Evolutionary conservation across 306 rosid species (phyloP).

Genomic region (Ochetophila trinervis): DNA sequence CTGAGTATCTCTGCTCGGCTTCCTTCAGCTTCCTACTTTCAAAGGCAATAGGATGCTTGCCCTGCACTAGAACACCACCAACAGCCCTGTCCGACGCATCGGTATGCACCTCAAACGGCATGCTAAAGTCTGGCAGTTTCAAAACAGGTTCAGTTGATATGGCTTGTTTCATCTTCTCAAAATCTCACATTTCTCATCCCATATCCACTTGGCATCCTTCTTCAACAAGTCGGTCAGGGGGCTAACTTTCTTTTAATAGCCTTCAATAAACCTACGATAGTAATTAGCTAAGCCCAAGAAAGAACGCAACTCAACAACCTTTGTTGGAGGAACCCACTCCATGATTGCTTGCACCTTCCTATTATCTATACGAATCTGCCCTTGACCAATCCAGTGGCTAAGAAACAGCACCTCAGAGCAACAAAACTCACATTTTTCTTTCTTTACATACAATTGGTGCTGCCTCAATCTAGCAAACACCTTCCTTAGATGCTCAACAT

Average conservation of each 20-base stretch:
- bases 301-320: too few species aligned
- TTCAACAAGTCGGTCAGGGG: neutral
- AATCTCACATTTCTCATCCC: neutral
- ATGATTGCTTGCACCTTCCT: too few species aligned
- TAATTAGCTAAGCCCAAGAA: too few species aligned
- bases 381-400: too few species aligned
- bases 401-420: too few species aligned
- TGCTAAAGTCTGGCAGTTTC: neutral
- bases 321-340: too few species aligned
- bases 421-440: neutral
- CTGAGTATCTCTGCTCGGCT: neutral
- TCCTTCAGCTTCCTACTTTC: conserved; percentile 10
- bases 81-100: neutral
- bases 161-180: neutral
- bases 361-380: too few species aligned
- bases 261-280: neutral
- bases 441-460: conserved; percentile 1
- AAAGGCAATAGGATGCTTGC: neutral
- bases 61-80: neutral
- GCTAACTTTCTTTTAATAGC: neutral
- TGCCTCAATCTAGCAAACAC: neutral
- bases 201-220: neutral
- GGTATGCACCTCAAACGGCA: neutral
- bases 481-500: neutral
- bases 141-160: neutral